Conservation (phyloP, 73 alveolate genomes). For the Symbiodinium pilosum region DNA sequence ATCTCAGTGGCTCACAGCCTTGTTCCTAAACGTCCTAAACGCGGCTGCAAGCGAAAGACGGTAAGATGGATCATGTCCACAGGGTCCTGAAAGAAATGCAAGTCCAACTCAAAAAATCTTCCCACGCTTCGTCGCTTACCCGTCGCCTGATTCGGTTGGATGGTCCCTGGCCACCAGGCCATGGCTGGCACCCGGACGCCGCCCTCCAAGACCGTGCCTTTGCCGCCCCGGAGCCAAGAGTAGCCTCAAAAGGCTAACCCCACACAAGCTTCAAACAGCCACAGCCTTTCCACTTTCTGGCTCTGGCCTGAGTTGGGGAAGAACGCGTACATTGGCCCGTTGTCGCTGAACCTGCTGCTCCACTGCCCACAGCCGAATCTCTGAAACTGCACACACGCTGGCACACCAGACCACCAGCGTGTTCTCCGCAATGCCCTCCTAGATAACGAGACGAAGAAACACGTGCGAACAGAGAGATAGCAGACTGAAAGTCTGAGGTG, state of each 20-base stretch:
- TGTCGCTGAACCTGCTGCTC: constrained; percentile 4
- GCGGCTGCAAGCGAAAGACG: not conserved
- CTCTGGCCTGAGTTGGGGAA: constrained; percentile 25
- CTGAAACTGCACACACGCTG: not conserved
- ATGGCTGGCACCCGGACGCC: constrained; percentile 72
- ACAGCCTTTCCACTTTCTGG: too few relatives aligned
- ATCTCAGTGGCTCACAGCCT: too few relatives aligned
- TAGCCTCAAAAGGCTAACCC: not conserved
- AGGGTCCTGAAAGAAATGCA: constrained; percentile 9
- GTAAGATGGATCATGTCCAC: constrained; percentile 51
- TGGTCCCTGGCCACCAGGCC: constrained; percentile 94
- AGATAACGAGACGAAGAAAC: not conserved
- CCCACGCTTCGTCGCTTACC: not conserved
- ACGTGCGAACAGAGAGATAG: too few relatives aligned
- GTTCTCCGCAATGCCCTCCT: constrained; percentile 47
- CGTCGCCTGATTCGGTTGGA: constrained; percentile 20
- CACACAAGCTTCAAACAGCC: not conserved
- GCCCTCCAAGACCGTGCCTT: constrained; percentile 65
- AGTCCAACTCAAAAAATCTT: not conserved
- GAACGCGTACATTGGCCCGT: constrained; percentile 92
- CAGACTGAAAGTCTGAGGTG: not conserved
- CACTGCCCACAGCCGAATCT: too few relatives aligned
- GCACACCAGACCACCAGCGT: constrained; percentile 63
- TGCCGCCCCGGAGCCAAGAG: constrained; percentile 57
- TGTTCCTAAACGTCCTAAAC: too few relatives aligned